Base-by-base conservation (phyloP, 306 rosid species). In the Luffa acutangula region DNA sequence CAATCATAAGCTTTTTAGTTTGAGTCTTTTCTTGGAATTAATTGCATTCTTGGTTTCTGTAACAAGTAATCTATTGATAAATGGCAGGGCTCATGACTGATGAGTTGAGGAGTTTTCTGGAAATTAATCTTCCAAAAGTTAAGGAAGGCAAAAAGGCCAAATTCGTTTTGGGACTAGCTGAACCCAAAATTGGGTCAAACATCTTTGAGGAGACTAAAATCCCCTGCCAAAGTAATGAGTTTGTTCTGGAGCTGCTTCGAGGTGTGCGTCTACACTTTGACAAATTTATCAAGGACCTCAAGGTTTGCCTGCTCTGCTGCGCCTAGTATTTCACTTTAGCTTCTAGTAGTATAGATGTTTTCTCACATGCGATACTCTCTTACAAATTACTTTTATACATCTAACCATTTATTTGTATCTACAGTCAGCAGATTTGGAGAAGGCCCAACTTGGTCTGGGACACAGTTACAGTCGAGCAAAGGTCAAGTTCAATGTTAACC, bases 391-490 rank as follows among this genome's bases (percentile, higher is more conserved):
- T 34, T 33, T 4, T 52, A 4, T 52, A 10, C 53, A 13, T 46
- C 65, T 37, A 20, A 53, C 33, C 62, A 10, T 46, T 46, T 7
- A 1, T 48, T 75, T n/a, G 33, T 70, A 64, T 81, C 8, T 7
- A 72, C 81, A 95, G 99, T 78, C 94, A 1, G 94, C 97, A 15
- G 99, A 96, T 86, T 65, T 93, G 76, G 97, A 90, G 54, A 93
- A 93, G 67, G 98, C 97, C 14, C 98, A 93, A 84, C 99, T 93
- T 82, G 99, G 99, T 86, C 83, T 96, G 45, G 93, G 90, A 20
- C 98, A 96, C 82, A 91, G 99, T 85, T 96, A 96, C 87, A 96
- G 99, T 89, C 89, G 99, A 78, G 97, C 99, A 4, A 96, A 96
- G 79, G 99, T 96, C 79, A 96, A 96, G 80, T 96, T 96, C 69